A percentile compares a stretch with the other conserved stretches of the same genome.
These are phyloP conservation scores for Fragilaria radians DNA, from an alignment of 108 stramenopile genomes.

Conservation along the genomic window DNA sequence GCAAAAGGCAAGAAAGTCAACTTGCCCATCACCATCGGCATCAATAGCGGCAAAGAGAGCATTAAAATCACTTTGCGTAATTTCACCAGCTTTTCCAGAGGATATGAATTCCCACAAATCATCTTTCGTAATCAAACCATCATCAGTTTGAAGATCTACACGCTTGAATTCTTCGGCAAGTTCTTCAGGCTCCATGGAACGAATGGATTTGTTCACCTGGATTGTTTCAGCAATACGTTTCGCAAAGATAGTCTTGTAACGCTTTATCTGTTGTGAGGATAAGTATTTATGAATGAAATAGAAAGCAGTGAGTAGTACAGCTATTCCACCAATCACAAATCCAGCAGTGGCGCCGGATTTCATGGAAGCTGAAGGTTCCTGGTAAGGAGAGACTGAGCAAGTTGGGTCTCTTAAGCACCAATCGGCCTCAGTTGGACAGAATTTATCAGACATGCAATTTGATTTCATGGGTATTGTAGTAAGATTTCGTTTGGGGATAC, in stretches of 20 bases:
- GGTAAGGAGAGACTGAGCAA: constrained; percentile 9
- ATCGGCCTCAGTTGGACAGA: constrained; percentile 8
- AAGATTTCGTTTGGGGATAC: not conserved
- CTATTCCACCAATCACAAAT: not conserved
- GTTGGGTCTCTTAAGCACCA: constrained; percentile 11
- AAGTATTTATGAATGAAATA: not conserved
- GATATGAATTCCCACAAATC: not conserved
- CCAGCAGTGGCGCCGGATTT: constrained; percentile 4
- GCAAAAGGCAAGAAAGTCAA: constrained; percentile 28
- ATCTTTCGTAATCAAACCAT: constrained; percentile 5
- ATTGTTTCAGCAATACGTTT: constrained; percentile 10
- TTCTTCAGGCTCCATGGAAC: not conserved
- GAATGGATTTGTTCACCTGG: not conserved
- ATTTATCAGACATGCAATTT: not conserved
- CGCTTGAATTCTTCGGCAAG: constrained; percentile 7
- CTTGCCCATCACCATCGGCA: constrained; percentile 40
- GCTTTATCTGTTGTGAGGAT: constrained; percentile 2
- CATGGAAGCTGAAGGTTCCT: constrained; percentile 9
- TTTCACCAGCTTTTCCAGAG: not conserved
- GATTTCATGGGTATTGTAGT: not conserved
- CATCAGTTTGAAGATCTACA: not conserved
- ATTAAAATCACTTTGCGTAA: constrained; percentile 7
- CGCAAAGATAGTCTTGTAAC: constrained; percentile 6
- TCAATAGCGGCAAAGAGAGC: constrained; percentile 11
- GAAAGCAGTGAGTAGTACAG: not conserved